Evolutionary conservation across 192 early-diverging fungal species (phyloP), one percentile per base, ranked within the genome.

Genomic region (Coemansia sp.): DNA sequence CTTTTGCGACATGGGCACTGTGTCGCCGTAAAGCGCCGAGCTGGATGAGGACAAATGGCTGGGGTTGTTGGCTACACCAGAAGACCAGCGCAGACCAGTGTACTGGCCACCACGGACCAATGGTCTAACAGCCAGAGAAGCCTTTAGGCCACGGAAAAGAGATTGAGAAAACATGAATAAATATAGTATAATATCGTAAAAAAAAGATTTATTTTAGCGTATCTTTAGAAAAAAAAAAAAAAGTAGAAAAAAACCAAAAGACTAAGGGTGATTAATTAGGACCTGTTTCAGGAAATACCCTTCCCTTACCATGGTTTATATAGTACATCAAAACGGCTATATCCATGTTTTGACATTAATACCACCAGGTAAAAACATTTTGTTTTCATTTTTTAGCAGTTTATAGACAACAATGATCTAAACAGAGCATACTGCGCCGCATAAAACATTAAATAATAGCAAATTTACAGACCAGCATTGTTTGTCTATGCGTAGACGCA

Each of bases 1-100:
- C 73, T 98, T 98, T 51, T 87, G 84, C 15, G 86, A 85, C 65
- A 93, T 91, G 7, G 87, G 88, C 39, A 98, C 90, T 36, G 90
- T 88, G 64, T 90, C 88, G 72, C 51, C 32, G 38, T 78, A 78
- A 3, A 63, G 64, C 8, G n/a, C 4, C 11, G 59, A 54, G 2
- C 5, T 54, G 17, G 52, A 4, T 12, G 54, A 48, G 4, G 45
- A 2, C 9, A 48, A 48, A 48, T 15, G 45, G 14, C 28, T 20
- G 4, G 20, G 1, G 54, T 22, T 12, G 45, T 48, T 12, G 8
- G 14, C 45, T 48, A 48, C 12, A 15, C 45, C 45, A 3, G 45
- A 48, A 8, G 45, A 48, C 45, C 45, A 48, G 45, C 45, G 45
- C 45, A 48, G 45, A 48, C 17, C 45, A 48, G 14, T 15, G 14